Conservation (phyloP, 2,329 filamentous ascomycete genomes). For the Monilinia vaccinii-corymbosi region DNA sequence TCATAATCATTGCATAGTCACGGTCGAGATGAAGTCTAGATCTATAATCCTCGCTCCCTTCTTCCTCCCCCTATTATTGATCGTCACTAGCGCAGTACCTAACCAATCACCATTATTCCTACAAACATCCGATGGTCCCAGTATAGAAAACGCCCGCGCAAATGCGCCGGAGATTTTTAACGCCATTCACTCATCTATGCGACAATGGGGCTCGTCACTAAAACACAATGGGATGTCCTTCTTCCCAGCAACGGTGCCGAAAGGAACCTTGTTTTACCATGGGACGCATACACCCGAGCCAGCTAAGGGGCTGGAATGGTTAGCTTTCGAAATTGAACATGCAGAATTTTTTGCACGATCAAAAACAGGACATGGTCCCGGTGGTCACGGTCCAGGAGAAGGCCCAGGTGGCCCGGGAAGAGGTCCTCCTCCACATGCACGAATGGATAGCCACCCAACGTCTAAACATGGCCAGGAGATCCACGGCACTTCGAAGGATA, state of each 20-base stretch:
- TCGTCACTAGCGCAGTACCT: not conserved
- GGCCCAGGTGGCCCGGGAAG: not conserved
- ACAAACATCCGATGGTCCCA: not conserved
- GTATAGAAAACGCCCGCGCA: conserved; percentile 10
- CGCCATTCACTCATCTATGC: conserved; percentile 58
- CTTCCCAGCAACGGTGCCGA: conserved; percentile 56
- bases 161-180: conserved; percentile 65
- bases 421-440: conserved; percentile 6
- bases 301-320: conserved; percentile 53
- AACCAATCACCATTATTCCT: not conserved
- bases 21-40: not conserved
- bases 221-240: conserved; percentile 70
- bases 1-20: not conserved
- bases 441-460: not conserved
- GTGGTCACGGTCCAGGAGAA: conserved; percentile 2
- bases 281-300: conserved; percentile 40
- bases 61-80: not conserved
- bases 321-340: conserved; percentile 71
- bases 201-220: conserved; percentile 65
- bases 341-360: conserved; percentile 51
- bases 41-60: not conserved
- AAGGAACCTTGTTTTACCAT: conserved; percentile 59
- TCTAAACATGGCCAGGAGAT: not conserved
- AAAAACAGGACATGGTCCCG: conserved; percentile 9
- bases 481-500: not conserved